Conservation (phyloP, 768 basidiomycete genomes). For the Hemileccinum rubropunctum region DNA sequence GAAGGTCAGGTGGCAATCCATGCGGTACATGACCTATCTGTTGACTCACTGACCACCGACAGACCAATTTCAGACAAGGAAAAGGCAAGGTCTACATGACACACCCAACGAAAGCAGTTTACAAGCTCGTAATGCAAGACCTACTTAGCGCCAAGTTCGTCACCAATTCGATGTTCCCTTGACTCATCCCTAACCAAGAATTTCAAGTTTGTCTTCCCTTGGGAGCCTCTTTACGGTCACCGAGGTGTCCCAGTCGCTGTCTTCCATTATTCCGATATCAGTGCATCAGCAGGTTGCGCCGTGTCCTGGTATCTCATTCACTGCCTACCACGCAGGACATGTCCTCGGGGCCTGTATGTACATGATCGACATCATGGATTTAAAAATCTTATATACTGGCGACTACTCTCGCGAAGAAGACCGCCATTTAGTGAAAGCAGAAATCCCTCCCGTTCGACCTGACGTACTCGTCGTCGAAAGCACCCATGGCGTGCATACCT, state of each 20-base stretch:
- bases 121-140: conserved; percentile 98
- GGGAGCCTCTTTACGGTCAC: conserved; percentile 73
- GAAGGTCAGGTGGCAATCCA: conserved; percentile 54
- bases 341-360: conserved; percentile 98
- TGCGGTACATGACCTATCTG: neutral
- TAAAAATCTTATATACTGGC: conserved; percentile 93
- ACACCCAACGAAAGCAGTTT: conserved; percentile 94
- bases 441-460: conserved; percentile 84
- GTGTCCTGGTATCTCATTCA: conserved; percentile 90
- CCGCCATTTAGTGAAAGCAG: conserved; percentile 92
- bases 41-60: conserved; percentile 1
- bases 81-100: conserved; percentile 99
- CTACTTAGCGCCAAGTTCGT: conserved; percentile 87
- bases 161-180: neutral
- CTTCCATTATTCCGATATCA: conserved; percentile 82
- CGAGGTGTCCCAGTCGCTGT: conserved; percentile 76
- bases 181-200: neutral
- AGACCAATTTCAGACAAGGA: conserved; percentile 98
- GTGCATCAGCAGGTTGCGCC: conserved; percentile 88
- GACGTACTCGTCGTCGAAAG: conserved; percentile 97
- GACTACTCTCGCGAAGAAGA: conserved; percentile 98
- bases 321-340: conserved; percentile 95
- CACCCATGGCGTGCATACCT: conserved; percentile 91
- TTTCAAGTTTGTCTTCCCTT: conserved; percentile 53
- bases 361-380: conserved; percentile 90